Evolutionary conservation across 2,329 filamentous ascomycete genomes (phyloP).

Genomic region (Alternaria incomplexa): DNA sequence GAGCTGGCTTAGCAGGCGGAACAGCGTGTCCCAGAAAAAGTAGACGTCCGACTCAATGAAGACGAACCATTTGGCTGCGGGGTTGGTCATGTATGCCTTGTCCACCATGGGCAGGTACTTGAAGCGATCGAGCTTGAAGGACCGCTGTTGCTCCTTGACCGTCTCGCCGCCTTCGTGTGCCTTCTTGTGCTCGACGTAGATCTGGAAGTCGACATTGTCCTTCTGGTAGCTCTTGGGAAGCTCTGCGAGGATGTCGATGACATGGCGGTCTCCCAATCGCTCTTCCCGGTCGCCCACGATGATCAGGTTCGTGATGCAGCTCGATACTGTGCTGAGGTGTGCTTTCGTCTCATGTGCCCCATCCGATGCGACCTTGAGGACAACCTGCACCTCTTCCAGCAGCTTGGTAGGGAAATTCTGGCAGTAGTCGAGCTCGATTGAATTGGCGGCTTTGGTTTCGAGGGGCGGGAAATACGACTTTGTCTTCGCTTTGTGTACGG

Average conservation of each 20-base stretch:
- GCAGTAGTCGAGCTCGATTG: constrained; percentile 48
- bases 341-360: constrained; percentile 52
- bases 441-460: constrained; percentile 33
- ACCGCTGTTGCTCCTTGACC: constrained; percentile 57
- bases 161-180: constrained; percentile 44
- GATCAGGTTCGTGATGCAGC: constrained; percentile 61
- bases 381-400: constrained; percentile 53
- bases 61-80: constrained; percentile 48
- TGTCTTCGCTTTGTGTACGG: constrained; percentile 38
- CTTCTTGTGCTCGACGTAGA: constrained; percentile 56
- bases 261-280: constrained; percentile 57
- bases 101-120: constrained; percentile 65
- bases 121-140: constrained; percentile 65
- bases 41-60: constrained; percentile 49
- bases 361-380: constrained; percentile 58
- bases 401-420: constrained; percentile 49
- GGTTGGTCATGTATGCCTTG: constrained; percentile 52
- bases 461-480: constrained; percentile 48
- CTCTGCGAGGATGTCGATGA: constrained; percentile 56
- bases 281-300: constrained; percentile 67
- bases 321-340: constrained; percentile 60
- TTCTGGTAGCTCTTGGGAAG: constrained; percentile 53
- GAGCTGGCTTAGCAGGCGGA: constrained; percentile 50
- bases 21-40: constrained; percentile 50
- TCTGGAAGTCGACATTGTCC: constrained; percentile 58